Base-by-base conservation (phyloP, 2,329 filamentous ascomycete genomes). In the Colletotrichum sp. region DNA sequence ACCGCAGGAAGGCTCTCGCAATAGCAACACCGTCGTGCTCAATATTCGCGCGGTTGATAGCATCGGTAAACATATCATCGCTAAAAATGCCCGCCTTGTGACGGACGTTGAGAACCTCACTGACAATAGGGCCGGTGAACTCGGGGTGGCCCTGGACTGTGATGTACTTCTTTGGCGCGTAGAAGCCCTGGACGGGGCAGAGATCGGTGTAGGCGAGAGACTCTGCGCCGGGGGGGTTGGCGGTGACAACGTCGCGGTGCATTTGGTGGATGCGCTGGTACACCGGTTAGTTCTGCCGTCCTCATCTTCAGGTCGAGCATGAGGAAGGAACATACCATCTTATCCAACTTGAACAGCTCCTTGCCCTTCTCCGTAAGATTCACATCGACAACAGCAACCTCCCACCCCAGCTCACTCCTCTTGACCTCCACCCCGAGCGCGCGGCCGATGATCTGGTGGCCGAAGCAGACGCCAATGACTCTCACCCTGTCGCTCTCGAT, bases 121-220 rank as follows among this genome's bases (percentile, higher is more conserved):
- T 87, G 80, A 96, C 91, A 78, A 98, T 96, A 18, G 92, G 89
- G 75, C 89, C 88, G 6, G 89, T 94, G 82, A 96, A 97, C 84
- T 98, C 96, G 1, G 95, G 96, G 83, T 98, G 95, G 7, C 95
- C 95, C 86, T 98, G 95, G 2, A 98, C 91, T 0, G 95, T 93
- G 77, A 98, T 93, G 76, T 95, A 87, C 44, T 89, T 89, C 57
- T 89, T 87, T 10, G 92, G 90, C 24, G 89, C 84, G 82, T 97
- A 94, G 90, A 98, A 95, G 77, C 93, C 94, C 84, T 98, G 95
- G n/a, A 95, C 92, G 12, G 89, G 86, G 85, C 95, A 98, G 62
- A 88, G 85, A 5, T 89, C 88, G 3, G 94, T 94, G 55, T 88
- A 89, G 3, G 92, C 95, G 3, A 98, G 88, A 3, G 88, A 84